phyloP scores from a whole-genome alignment of 495 filamentous ascomycete genomes.

The Neurospora discreta region DNA sequence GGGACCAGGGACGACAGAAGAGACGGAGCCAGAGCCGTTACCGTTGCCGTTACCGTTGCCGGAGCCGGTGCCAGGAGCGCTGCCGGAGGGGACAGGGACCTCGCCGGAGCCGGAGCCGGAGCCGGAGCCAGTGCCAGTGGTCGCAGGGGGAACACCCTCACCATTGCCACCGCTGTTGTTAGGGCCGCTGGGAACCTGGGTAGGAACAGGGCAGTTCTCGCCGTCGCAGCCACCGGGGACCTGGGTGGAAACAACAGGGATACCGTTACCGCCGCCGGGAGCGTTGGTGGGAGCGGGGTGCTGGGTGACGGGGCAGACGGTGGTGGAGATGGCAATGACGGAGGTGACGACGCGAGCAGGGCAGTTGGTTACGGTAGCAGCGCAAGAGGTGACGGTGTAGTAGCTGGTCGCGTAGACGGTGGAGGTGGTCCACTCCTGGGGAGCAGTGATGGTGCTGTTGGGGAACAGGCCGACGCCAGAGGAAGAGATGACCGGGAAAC shows the following conservation, averaged over 20 bases:
- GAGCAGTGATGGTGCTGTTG: background rate
- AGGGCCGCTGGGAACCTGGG: background rate
- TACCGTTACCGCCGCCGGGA: background rate
- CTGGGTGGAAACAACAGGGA: constrained; percentile 23
- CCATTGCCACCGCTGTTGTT: background rate
- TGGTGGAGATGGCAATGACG: constrained; percentile 48
- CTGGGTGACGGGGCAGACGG: constrained; percentile 43
- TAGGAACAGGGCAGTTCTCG: too few relatives aligned
- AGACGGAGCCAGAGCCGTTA: background rate
- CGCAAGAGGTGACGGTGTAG: constrained; percentile 48
- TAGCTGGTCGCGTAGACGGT: constrained; percentile 48
- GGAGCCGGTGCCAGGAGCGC: background rate
- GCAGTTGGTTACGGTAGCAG: constrained; percentile 48
- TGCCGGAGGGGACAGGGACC: background rate
- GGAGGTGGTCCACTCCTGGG: constrained; percentile 37
- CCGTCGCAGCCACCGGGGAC: too few relatives aligned
- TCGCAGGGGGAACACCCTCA: background rate
- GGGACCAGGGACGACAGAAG: background rate
- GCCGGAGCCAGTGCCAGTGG: background rate
- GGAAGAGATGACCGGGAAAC: constrained; percentile 42
- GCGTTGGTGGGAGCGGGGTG: constrained; percentile 7
- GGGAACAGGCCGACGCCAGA: background rate
- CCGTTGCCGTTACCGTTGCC: too few relatives aligned
- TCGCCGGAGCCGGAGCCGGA: constrained; percentile 8
- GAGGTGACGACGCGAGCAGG: constrained; percentile 45